A percentile compares a stretch with the other conserved stretches of the same genome.
phyloP scores from a whole-genome alignment of 2,329 filamentous ascomycete genomes.

The Epichloe scottii region DNA sequence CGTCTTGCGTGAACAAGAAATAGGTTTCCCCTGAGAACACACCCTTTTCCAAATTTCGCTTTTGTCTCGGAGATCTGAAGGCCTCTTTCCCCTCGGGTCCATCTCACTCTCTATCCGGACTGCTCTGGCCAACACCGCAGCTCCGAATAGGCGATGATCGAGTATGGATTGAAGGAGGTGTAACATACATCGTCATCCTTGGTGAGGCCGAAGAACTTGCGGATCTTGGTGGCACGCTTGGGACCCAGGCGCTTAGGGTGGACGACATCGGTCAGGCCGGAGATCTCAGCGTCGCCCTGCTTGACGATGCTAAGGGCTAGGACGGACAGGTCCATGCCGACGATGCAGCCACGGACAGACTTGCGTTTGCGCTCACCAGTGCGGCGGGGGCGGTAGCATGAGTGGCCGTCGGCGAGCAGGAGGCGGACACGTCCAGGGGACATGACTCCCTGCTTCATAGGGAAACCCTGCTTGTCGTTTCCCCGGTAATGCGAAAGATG shows the following conservation, averaged over 20 bases:
- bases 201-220: slow-evolving; percentile 98
- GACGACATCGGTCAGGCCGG: slow-evolving; percentile 92
- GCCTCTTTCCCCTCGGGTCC: slow-evolving; percentile 12
- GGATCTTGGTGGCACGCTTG: slow-evolving; percentile 99
- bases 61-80: background rate
- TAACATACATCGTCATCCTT: slow-evolving; percentile 99
- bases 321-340: slow-evolving; percentile 88
- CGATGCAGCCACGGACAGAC: slow-evolving; percentile 97
- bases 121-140: slow-evolving; percentile 31
- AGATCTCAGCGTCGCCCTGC: slow-evolving; percentile 90
- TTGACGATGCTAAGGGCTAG: slow-evolving; percentile 93
- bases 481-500: slow-evolving; percentile 99
- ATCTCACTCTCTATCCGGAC: slow-evolving; percentile 50
- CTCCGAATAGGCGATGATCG: slow-evolving; percentile 59
- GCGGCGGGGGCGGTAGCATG: slow-evolving; percentile 97
- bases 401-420: slow-evolving; percentile 91
- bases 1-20: background rate
- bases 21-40: background rate
- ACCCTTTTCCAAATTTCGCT: background rate
- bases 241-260: slow-evolving; percentile 98
- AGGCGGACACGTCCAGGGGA: slow-evolving; percentile 97
- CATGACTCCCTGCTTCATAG: slow-evolving; percentile 99
- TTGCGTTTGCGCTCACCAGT: slow-evolving; percentile 99
- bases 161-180: slow-evolving; percentile 39
- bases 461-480: slow-evolving; percentile 99